phyloP scores from a whole-genome alignment of 176 grass and related monocot genomes.

The Rhynchospora breviuscula region DNA sequence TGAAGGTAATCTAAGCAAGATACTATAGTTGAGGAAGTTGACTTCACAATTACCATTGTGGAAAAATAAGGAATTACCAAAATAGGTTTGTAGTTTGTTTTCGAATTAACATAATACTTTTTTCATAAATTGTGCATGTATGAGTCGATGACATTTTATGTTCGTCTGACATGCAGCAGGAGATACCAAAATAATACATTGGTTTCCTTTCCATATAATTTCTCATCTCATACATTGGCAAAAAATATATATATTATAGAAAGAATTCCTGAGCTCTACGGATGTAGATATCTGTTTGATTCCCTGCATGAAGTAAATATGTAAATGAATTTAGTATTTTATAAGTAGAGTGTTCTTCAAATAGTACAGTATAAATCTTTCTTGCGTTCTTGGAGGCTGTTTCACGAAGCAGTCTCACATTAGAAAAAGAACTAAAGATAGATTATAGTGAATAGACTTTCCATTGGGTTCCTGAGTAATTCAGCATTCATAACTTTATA shows the following conservation, averaged over 20 bases:
- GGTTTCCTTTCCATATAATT: neutral
- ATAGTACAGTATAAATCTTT: neutral
- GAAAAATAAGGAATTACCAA: neutral
- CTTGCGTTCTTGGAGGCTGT: neutral
- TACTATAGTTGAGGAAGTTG: neutral
- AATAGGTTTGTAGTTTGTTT: neutral
- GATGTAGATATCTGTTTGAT: neutral
- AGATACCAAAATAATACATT: neutral
- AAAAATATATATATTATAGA: too few relatives aligned
- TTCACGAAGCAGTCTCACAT: too few relatives aligned
- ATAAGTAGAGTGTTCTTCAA: neutral
- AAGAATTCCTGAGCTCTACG: too few relatives aligned
- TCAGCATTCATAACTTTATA: too few relatives aligned
- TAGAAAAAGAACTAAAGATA: too few relatives aligned
- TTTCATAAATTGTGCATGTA: neutral
- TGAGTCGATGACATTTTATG: neutral
- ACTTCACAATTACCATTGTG: neutral
- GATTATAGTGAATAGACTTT: too few relatives aligned
- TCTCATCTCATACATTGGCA: neutral
- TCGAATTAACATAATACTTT: neutral
- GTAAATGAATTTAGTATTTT: neutral
- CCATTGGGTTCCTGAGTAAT: too few relatives aligned
- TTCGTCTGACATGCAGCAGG: neutral
- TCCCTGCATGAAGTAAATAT: neutral
- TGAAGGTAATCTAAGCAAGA: conserved; percentile 63